Conservation (phyloP, 495 filamentous ascomycete genomes). For the Extremus antarcticus region DNA sequence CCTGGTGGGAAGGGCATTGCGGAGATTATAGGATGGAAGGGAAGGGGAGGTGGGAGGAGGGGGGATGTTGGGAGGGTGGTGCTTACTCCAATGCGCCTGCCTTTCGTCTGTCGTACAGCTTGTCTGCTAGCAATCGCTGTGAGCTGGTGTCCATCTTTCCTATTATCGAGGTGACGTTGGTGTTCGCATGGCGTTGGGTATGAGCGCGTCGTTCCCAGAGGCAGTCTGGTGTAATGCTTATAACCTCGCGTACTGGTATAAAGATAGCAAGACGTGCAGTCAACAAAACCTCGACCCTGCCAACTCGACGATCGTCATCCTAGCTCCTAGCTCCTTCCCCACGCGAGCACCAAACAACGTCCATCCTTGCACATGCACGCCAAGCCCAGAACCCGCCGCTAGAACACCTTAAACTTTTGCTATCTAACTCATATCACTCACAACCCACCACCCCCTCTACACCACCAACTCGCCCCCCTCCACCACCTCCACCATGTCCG, state of each 20-base stretch:
- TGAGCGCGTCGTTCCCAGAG: no score
- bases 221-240: no score
- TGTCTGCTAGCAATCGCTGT: conserved; percentile 88
- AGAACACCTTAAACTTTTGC: no score
- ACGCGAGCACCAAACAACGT: background rate
- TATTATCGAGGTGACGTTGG: no score
- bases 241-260: no score
- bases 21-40: background rate
- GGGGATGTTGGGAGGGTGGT: background rate
- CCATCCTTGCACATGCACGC: background rate
- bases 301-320: no score
- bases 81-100: conserved; percentile 92
- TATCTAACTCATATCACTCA: no score
- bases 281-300: no score
- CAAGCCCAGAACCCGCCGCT: no score
- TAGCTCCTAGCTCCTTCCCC: background rate
- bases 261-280: no score
- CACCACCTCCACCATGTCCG: background rate
- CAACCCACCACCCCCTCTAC: background rate
- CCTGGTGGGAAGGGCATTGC: conserved; percentile 6
- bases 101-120: conserved; percentile 96
- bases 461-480: background rate
- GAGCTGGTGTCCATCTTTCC: conserved; percentile 73
- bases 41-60: background rate
- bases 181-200: no score